Conservation (phyloP, 1,284 basidiomycete species). For the Lignosus rhinocerotis region DNA sequence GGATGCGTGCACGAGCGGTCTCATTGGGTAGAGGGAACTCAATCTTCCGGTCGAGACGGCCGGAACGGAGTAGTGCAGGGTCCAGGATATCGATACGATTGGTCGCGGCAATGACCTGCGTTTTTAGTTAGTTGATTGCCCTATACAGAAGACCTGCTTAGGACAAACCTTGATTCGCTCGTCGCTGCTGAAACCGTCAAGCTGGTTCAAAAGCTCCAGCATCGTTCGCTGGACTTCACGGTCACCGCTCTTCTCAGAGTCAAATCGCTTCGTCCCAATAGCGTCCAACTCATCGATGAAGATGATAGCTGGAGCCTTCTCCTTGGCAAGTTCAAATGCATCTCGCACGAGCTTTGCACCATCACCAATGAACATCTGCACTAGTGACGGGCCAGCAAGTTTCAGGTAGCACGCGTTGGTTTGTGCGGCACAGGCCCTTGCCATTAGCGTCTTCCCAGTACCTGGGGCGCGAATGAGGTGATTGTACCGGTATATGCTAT, state of each 20-base stretch:
- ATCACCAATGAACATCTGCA: slow-evolving; percentile 86
- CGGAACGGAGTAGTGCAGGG: slow-evolving; percentile 75
- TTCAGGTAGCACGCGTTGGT: slow-evolving; percentile 84
- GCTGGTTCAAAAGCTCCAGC: slow-evolving; percentile 78
- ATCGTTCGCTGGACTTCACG: slow-evolving; percentile 82
- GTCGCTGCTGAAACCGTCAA: slow-evolving; percentile 83
- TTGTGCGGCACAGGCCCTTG: slow-evolving; percentile 78
- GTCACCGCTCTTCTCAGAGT: slow-evolving; percentile 78
- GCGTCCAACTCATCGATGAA: slow-evolving; percentile 85
- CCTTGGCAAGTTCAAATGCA: slow-evolving; percentile 77
- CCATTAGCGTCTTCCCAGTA: slow-evolving; percentile 79
- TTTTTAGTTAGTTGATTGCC: background rate
- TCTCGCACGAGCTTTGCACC: slow-evolving; percentile 81
- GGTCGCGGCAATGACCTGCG: slow-evolving; percentile 95
- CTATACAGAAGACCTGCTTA: background rate
- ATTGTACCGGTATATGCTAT: background rate
- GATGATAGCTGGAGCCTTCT: slow-evolving; percentile 79
- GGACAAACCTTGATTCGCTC: slow-evolving; percentile 87
- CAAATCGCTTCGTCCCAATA: slow-evolving; percentile 81
- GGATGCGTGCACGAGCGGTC: slow-evolving; percentile 69
- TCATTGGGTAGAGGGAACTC: slow-evolving; percentile 82
- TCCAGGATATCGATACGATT: slow-evolving; percentile 98
- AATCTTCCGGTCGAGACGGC: slow-evolving; percentile 78
- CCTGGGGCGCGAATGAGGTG: slow-evolving; percentile 39
- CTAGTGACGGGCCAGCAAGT: slow-evolving; percentile 75